Evolutionary conservation across 208 protist genomes (phyloP).

Genomic region (Phytomonas francai): DNA sequence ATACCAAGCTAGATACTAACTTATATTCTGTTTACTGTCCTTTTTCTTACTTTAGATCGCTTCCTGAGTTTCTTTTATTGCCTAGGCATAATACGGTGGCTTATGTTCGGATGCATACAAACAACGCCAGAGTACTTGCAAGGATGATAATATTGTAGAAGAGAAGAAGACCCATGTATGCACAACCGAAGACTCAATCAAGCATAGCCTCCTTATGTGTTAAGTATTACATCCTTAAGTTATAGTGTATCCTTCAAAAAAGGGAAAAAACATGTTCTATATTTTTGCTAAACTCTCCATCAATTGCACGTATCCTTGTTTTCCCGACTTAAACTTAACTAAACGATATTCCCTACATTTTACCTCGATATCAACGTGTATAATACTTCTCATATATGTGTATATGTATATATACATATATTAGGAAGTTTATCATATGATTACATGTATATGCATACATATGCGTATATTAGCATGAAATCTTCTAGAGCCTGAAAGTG

Average conservation of each 20-base stretch:
- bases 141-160: not conserved
- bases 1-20: not conserved
- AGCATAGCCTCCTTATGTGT: not conserved
- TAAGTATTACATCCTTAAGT: not conserved
- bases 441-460: constrained; percentile 1
- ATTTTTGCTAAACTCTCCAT: not conserved
- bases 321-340: not conserved
- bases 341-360: not conserved
- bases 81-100: not conserved
- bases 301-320: not conserved
- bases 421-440: not conserved
- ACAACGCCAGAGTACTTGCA: not conserved
- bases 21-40: not conserved
- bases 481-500: not conserved
- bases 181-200: not conserved
- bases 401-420: not conserved
- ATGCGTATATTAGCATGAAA: not conserved
- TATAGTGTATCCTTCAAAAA: not conserved
- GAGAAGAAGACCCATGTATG: not conserved
- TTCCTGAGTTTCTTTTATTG: not conserved
- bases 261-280: not conserved
- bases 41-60: not conserved
- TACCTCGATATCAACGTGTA: not conserved
- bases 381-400: not conserved
- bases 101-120: not conserved